Evolutionary conservation across 345 rosid species (phyloP).

Genomic region (Rhizophora mangle): DNA sequence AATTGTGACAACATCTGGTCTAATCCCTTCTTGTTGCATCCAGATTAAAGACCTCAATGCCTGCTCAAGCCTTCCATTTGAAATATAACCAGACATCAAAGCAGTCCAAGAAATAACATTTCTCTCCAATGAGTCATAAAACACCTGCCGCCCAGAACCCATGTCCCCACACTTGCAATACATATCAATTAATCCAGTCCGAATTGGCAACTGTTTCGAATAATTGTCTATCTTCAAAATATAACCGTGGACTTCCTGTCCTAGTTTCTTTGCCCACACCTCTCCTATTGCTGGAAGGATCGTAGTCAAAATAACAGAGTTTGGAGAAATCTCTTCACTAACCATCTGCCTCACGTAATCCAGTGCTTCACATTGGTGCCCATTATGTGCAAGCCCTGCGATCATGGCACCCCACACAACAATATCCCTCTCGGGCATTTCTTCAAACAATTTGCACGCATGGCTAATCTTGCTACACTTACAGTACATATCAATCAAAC

Average conservation of each 20-base stretch:
- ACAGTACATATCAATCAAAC: conserved; percentile 73
- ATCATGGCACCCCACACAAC: conserved; percentile 89
- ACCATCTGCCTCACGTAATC: conserved; percentile 64
- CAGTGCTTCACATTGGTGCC: conserved; percentile 58
- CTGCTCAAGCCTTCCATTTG: conserved; percentile 73
- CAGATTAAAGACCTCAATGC: conserved; percentile 80
- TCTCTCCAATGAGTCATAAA: conserved; percentile 59
- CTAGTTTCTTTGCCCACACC: conserved; percentile 47
- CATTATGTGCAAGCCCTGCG: conserved; percentile 74
- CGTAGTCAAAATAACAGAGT: conserved; percentile 62
- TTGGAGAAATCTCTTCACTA: conserved; percentile 55
- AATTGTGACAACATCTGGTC: conserved; percentile 70
- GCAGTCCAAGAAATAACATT: conserved; percentile 86
- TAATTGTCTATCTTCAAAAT: conserved; percentile 50
- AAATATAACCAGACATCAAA: conserved; percentile 71
- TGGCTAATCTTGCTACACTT: conserved; percentile 74
- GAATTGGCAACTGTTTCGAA: conserved; percentile 47
- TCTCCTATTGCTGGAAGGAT: conserved; percentile 74
- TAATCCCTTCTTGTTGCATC: conserved; percentile 93
- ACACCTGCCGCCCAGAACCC: conserved; percentile 62
- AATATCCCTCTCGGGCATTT: conserved; percentile 56
- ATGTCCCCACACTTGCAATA: conserved; percentile 83
- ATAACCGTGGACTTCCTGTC: conserved; percentile 73
- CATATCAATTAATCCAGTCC: conserved; percentile 76
- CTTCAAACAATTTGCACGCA: conserved; percentile 60